A percentile compares a stretch with the other conserved stretches of the same genome.
Evolutionary conservation across 2,329 filamentous ascomycete genomes (phyloP).

Genomic region (Exserohilum rostratum): DNA sequence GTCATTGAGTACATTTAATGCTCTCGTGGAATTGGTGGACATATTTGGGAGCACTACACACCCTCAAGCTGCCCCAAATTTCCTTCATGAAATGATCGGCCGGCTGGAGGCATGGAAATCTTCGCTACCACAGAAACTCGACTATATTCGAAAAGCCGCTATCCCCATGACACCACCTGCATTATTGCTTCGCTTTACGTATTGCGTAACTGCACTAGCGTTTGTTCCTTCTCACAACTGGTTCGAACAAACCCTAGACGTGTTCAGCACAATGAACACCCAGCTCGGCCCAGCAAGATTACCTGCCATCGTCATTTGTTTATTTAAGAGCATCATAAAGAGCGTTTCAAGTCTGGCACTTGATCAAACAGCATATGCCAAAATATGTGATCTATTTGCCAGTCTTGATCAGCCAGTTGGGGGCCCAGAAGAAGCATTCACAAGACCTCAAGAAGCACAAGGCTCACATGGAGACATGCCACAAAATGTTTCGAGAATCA

Average conservation of each 20-base stretch:
- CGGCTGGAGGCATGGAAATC: slow-evolving; percentile 48
- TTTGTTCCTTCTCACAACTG: slow-evolving; percentile 29
- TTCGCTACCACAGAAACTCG: slow-evolving; percentile 30
- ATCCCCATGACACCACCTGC: slow-evolving; percentile 35
- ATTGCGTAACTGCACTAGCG: slow-evolving; percentile 28
- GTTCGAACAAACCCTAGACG: slow-evolving; percentile 24
- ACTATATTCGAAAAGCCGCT: slow-evolving; percentile 29
- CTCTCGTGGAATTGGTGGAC: slow-evolving; percentile 48
- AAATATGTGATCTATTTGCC: slow-evolving; percentile 18
- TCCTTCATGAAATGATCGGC: slow-evolving; percentile 46
- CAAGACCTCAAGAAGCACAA: neutral
- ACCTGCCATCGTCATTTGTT: slow-evolving; percentile 31
- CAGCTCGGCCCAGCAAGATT: slow-evolving; percentile 31
- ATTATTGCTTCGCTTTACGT: slow-evolving; percentile 34
- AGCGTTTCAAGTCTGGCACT: slow-evolving; percentile 12
- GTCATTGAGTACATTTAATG: slow-evolving; percentile 60
- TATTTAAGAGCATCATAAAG: slow-evolving; percentile 28
- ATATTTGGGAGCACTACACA: slow-evolving; percentile 24
- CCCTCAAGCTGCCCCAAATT: slow-evolving; percentile 26
- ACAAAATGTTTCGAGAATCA: slow-evolving; percentile 1
- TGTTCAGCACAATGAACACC: slow-evolving; percentile 28
- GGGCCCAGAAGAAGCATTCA: neutral
- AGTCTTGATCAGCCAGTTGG: slow-evolving; percentile 20
- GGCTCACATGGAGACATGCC: slow-evolving; percentile 1
- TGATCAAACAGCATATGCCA: slow-evolving; percentile 18